Conservation (phyloP, 2,329 filamentous ascomycete genomes). For the Penicillium sp. region DNA sequence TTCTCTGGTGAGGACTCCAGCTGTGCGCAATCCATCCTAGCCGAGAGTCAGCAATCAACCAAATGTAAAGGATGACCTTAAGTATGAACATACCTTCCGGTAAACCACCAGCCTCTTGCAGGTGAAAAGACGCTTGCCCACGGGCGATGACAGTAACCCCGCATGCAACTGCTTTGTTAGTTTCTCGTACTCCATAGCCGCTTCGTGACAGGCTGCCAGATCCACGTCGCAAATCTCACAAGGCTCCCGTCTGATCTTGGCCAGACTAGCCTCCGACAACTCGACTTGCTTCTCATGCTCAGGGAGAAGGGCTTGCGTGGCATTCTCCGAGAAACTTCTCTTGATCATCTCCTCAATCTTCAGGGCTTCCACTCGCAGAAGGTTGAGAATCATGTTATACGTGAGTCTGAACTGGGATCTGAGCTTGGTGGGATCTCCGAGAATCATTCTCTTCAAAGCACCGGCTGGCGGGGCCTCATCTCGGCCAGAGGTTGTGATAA, state of each 20-base stretch:
- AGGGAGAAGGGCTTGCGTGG: constrained; percentile 85
- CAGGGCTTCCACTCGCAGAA: constrained; percentile 87
- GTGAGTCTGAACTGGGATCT: constrained; percentile 94
- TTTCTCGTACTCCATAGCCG: constrained; percentile 71
- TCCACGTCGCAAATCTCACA: constrained; percentile 77
- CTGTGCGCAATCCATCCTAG: constrained; percentile 72
- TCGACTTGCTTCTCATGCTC: constrained; percentile 95
- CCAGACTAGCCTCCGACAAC: constrained; percentile 82
- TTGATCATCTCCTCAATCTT: constrained; percentile 99
- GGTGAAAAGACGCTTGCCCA: constrained; percentile 73
- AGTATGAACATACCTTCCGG: constrained; percentile 49
- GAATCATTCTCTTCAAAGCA: constrained; percentile 85
- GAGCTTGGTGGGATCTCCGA: constrained; percentile 91
- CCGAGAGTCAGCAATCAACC: constrained; percentile 17
- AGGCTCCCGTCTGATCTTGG: constrained; percentile 78
- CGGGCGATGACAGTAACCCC: constrained; percentile 69
- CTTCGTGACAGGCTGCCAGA: constrained; percentile 74
- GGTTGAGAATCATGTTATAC: constrained; percentile 98
- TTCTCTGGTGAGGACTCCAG: constrained; percentile 73
- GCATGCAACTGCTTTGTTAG: constrained; percentile 77
- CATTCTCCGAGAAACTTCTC: constrained; percentile 96
- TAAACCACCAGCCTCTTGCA: constrained; percentile 75
- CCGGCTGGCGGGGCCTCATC: constrained; percentile 84
- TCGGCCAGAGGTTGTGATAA: constrained; percentile 74
- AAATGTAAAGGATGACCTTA: background rate